Evolutionary conservation across 306 rosid species (phyloP), one percentile per base, ranked within the genome.

Genomic region (Cicer judaicum): DNA sequence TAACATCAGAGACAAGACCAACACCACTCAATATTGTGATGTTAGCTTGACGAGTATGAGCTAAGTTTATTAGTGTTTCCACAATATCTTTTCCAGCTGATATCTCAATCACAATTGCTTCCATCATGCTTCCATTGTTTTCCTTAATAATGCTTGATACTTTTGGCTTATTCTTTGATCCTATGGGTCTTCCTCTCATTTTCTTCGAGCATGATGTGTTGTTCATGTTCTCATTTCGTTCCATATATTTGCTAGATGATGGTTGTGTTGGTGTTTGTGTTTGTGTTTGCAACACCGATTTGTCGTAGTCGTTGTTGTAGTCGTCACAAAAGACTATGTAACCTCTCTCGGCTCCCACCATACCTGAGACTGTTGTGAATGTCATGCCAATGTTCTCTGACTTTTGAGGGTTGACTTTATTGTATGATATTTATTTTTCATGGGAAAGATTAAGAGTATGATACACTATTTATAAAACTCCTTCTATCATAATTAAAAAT

Each of bases 101-200:
- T 39, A 91, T 81, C 62, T 87, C 91, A 14, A 89, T 69, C 68
- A 86, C 6, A 0, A 72, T 82, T 0, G 87, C 68, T 13, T 74
- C 83, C 53, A 85, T 40, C 29, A 72, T 48, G 0, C 70, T 44
- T 2, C 82, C 82, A 2, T 19, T 50, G 6, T 82, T 85, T 6
- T 80, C 73, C 40, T 64, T 76, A 42, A 87, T 80, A 0, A 85
- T 53, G 2, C 87, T 7, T 6, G 97, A 88, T 12, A 84, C 76
- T 49, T 86, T 86, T 0, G 92, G 92, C 47, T 86, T 91, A 80
- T 91, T 91, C 82, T 85, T 87, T 0, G 97, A 87, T 0, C 97
- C 94, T 2, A 68, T 84, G 1, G 92, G 97, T 39, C 92, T 83
- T 1, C 92, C 94, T 43, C 91, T 80, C 0, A 84, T 84, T 55